Percentiles rank a stretch among this genome's conserved stretches.
Conservation (phyloP, 2,329 filamentous ascomycete genomes). For the Parastagonospora avenae region DNA sequence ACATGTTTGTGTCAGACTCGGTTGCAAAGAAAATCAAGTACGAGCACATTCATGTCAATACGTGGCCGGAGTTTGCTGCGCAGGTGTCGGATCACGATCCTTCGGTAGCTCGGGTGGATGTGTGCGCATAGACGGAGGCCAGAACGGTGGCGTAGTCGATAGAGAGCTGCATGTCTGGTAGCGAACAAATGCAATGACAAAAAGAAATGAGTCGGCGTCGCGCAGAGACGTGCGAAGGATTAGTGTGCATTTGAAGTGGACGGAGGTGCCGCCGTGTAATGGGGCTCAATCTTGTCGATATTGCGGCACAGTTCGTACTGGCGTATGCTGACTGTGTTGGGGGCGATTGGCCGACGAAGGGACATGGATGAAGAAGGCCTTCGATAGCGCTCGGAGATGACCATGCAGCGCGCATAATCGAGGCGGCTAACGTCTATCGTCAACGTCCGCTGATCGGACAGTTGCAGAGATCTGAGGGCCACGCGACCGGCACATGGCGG, state of each 20-base stretch:
- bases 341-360: constrained; percentile 4
- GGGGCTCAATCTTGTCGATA: constrained; percentile 9
- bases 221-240: not conserved
- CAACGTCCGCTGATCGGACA: not conserved
- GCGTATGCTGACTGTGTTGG: not conserved
- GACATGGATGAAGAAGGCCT: constrained; percentile 6
- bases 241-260: not conserved
- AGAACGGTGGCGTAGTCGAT: not conserved
- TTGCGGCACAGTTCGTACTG: constrained; percentile 12
- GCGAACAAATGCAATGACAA: not conserved
- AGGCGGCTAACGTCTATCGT: not conserved
- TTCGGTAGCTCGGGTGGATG: constrained; percentile 65
- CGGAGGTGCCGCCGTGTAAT: constrained; percentile 4
- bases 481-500: constrained; percentile 20
- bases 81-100: constrained; percentile 73
- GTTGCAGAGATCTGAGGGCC: constrained; percentile 6
- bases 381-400: constrained; percentile 14
- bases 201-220: not conserved
- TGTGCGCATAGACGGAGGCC: constrained; percentile 54
- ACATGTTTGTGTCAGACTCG: constrained; percentile 68
- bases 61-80: constrained; percentile 64
- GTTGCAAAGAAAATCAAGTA: constrained; percentile 55
- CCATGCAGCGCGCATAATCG: constrained; percentile 13
- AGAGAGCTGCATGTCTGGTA: not conserved
- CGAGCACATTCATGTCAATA: constrained; percentile 74